Base-by-base conservation (phyloP, 2,329 filamentous ascomycete species). In the Phialemoniopsis sp. region DNA sequence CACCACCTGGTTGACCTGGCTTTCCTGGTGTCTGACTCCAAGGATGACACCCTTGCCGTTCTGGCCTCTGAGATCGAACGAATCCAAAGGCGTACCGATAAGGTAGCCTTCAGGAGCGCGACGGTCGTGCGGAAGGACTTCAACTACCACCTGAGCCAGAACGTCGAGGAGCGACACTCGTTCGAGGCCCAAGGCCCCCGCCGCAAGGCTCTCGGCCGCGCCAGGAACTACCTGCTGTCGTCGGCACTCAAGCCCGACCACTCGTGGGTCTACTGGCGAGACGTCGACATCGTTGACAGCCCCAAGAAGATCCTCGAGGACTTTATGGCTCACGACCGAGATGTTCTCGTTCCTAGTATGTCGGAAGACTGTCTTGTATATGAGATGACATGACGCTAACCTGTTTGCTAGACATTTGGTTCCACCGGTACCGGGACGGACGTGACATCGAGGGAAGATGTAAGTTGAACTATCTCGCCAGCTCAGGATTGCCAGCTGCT, bases 201-300 rank as follows among this genome's bases (percentile, higher is more conserved):
- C 47, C 82, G 93, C 49, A 97, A 91, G 67, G 81, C 85, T 29
- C 90, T 98, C 78, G 93, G 86, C 34, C 82, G 77, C 50, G 93
- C 93, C 19, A 80, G 93, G 52, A 98, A 98, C 62, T 98, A 95
- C 62, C 73, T 98, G 15, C 78, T 98, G 3, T 79, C 82, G 26
- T 74, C 88, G 1, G 85, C 93, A 4, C 60, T 98, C 54, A 95
- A 94, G 68, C 82, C 89, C 0, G 89, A 97, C 45, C 93, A 98
- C 60, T 91, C 89, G 8, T 98, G 93, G 93, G 90, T 97, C 8
- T 97, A 96, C 63, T 98, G 93, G 93, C 81, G 93, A 44, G 93
- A 98, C 60, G 90, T 95, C 36, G 93, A 98, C 62, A 96, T 98
- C 52, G 82, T 87, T 34, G 90, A 98, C 57, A 95, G 86, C 59